Conservation (phyloP, 2,329 filamentous ascomycete genomes). For the Colletotrichum sp. region DNA sequence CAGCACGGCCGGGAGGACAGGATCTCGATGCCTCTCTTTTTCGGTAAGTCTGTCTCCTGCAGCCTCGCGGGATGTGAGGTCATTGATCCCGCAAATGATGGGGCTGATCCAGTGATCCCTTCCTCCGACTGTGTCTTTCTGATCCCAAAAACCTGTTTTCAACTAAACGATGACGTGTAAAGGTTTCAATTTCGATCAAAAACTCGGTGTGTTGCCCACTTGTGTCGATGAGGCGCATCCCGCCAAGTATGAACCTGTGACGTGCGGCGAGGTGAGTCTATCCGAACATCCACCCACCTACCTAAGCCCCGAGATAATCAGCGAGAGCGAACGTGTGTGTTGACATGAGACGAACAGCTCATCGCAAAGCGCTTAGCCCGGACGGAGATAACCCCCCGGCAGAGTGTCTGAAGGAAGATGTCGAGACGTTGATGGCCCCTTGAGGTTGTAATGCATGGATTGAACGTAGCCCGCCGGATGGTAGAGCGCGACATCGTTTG, state of each 20-base stretch:
- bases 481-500: background rate
- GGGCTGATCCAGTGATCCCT: background rate
- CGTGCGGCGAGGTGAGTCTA: constrained; percentile 44
- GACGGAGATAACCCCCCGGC: background rate
- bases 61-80: background rate
- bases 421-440: background rate
- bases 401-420: background rate
- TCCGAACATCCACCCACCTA: background rate
- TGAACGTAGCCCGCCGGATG: background rate
- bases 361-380: constrained; percentile 9
- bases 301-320: background rate
- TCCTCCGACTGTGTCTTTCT: background rate
- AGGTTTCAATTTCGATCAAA: constrained; percentile 54
- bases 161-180: background rate
- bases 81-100: background rate
- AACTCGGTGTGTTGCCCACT: constrained; percentile 53
- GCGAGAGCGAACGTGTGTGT: background rate
- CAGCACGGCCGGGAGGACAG: constrained; percentile 18
- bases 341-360: constrained; percentile 8
- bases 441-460: background rate
- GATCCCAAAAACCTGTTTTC: background rate
- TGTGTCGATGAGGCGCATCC: constrained; percentile 52
- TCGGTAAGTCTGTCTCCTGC: constrained; percentile 34
- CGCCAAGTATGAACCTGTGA: constrained; percentile 55
- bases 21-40: constrained; percentile 61